Evolutionary conservation across 331 rosid genomes (phyloP), one percentile per base, ranked within the genome.

Genomic region (Spiraea crenata): DNA sequence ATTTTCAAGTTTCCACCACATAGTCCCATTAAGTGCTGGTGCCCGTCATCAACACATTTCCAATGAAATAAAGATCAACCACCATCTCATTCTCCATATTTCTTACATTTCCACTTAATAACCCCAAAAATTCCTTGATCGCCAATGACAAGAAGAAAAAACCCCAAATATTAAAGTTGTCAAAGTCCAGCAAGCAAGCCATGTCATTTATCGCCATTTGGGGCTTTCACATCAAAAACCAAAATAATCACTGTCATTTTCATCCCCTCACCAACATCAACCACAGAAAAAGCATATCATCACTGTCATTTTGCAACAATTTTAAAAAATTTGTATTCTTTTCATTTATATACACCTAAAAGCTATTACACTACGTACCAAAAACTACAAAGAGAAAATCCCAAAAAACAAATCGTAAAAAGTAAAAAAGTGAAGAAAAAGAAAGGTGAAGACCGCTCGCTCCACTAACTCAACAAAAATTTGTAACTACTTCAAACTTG

Each of bases 281-380:
- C 57, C 62, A 49, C 45, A 57, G 1, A 14, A 59, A 41, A 4
- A 7, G 40, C 6, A 71, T n/a, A n/a, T 11, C 41, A 56, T 19
- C 64, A 42, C 44, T 56, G 10, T n/a, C n/a, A n/a, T n/a, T n/a
- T n/a, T 8, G 50, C 62, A 4, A 51, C 7, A 38, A 38, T 9
- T 25, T 9, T 4, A n/a, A 8, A 7, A 31, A 9, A 9, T 9
- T 9, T 57, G 10, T 14, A 48, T 35, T 41, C 31, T 0, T 42
- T 57, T 47, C 64, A 46, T 68, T 59, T 65, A 69, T 77, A 61
- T 57, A 67, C 40, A 72, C 85, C 66, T 40, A 62, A 69, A 38
- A 39, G 56, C 65, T 67, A 72, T 64, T 57, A 67, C 67, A 75
- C 40, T 75, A 75, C 9, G 45, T 48, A 67, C 70, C 39, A 57